Conservation (phyloP, 2,329 filamentous ascomycete species). For the Epichloe amarillans region DNA sequence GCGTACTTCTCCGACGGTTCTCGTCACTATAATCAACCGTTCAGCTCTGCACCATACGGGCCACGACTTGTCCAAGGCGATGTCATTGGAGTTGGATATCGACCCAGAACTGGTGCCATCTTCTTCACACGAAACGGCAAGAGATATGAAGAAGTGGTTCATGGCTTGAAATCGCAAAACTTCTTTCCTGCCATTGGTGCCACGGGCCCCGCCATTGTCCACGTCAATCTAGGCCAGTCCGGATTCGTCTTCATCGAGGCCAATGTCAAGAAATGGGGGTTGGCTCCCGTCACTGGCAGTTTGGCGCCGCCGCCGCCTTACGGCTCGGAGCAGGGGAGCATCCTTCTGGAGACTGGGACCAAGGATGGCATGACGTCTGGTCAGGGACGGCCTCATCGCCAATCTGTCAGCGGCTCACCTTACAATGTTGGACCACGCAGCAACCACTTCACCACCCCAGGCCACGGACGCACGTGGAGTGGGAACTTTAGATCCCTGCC, state of each 20-base stretch:
- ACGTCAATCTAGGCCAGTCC: slow-evolving; percentile 96
- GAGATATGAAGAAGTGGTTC: slow-evolving; percentile 85
- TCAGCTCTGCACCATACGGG: slow-evolving; percentile 65
- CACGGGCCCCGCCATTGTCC: slow-evolving; percentile 80
- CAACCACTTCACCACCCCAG: slow-evolving; percentile 40
- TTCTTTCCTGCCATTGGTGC: slow-evolving; percentile 97
- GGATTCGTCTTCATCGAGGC: slow-evolving; percentile 98
- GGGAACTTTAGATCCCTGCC: slow-evolving; percentile 64
- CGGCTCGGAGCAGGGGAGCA: slow-evolving; percentile 92
- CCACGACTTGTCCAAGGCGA: slow-evolving; percentile 83
- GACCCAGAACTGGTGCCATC: slow-evolving; percentile 82
- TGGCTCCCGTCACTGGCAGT: slow-evolving; percentile 90
- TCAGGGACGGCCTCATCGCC: slow-evolving; percentile 31
- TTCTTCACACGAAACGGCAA: slow-evolving; percentile 99
- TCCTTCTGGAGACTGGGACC: slow-evolving; percentile 74
- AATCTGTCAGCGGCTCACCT: slow-evolving; percentile 26
- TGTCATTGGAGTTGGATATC: slow-evolving; percentile 89
- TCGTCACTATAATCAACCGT: slow-evolving; percentile 87
- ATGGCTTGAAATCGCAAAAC: slow-evolving; percentile 87
- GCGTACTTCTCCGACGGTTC: slow-evolving; percentile 82
- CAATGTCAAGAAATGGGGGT: slow-evolving; percentile 98
- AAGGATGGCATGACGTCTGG: slow-evolving; percentile 41
- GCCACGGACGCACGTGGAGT: slow-evolving; percentile 62
- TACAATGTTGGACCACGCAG: slow-evolving; percentile 27
- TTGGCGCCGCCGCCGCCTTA: slow-evolving; percentile 92